Base-by-base conservation (phyloP, 257 asterid genomes). In the Avicennia marina region DNA sequence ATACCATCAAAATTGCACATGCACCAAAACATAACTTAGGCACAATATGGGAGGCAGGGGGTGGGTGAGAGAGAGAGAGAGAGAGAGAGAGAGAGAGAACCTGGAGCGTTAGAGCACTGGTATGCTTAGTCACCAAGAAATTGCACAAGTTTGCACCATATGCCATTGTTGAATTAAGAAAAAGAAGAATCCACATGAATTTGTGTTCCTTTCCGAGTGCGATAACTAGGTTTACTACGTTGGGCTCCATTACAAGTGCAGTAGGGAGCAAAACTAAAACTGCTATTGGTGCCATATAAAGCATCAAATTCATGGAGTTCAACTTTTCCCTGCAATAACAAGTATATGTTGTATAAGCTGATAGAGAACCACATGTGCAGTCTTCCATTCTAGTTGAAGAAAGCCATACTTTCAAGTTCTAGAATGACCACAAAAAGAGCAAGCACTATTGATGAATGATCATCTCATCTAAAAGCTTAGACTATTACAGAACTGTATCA, bases 221-320 rank as follows among this genome's bases (percentile, higher is more conserved):
- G 36, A 81, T 16, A 0, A 90, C 86, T 1, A 69, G 76, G 46
- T 78, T 81, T 19, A 69, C 31, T 15, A 87, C 98, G 2, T 87
- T 75, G 26, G 98, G 96, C 67, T 90, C 98, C 96, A 90, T 77
- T 44, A 81, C 47, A 21, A 83, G 62, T 4, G 93, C 72, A 6
- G 90, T 88, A 2, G 98, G 96, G 68, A 91, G 69, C 66, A 91
- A 61, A 65, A 82, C 93, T n/a, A 83, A 41, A 10, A 91, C 81
- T 8, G 98, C 96, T 7, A 90, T 75, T 27, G 98, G 98, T 48
- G 98, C 77, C 98, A 90, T 90, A 36, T 87, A 90, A 53, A 90
- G 95, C 81, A 91, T 73, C 91, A 91, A 74, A 69, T 91, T 91
- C 96, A 91, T 87, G 36, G 98, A 91, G 84, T 91, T 91, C 79